phyloP scores from a whole-genome alignment of 352 stramenopile genomes.

The Globisporangium yorkense region DNA sequence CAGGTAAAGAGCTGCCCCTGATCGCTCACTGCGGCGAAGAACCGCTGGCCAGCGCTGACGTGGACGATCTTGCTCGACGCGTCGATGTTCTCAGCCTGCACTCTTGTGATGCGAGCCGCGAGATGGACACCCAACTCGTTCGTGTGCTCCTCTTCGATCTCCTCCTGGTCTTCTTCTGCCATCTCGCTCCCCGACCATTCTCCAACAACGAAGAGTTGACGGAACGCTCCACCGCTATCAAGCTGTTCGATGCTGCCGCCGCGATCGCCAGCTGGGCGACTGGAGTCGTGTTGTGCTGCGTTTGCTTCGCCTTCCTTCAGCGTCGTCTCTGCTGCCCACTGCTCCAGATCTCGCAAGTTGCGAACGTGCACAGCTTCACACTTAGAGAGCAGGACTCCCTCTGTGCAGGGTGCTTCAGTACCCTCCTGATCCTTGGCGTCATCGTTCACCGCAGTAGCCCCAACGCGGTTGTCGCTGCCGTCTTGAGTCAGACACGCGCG shows the following conservation, averaged over 20 bases:
- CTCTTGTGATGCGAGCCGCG: constrained; percentile 11
- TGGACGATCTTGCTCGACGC: constrained; percentile 19
- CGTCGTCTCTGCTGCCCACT: background rate
- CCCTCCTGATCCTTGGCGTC: background rate
- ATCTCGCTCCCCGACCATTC: constrained; percentile 36
- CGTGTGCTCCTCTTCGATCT: background rate
- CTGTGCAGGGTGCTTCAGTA: background rate
- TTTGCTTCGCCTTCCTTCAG: background rate
- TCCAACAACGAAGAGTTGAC: constrained; percentile 33
- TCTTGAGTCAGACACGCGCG: constrained; percentile 10
- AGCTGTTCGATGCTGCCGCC: background rate
- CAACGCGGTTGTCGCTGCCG: background rate
- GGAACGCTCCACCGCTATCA: constrained; percentile 5
- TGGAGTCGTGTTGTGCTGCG: background rate
- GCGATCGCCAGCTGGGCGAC: background rate
- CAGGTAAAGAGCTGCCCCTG: constrained; percentile 44
- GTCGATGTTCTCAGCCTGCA: background rate
- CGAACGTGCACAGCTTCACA: constrained; percentile 1
- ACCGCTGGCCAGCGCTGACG: constrained; percentile 43
- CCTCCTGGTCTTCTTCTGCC: constrained; percentile 3
- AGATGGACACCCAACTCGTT: background rate
- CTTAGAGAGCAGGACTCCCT: constrained; percentile 7
- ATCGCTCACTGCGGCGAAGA: constrained; percentile 46
- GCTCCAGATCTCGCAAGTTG: background rate
- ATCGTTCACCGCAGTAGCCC: background rate